Evolutionary conservation across 164 flowering plant species (phyloP).

Genomic region (Cinnamomum micranthum): DNA sequence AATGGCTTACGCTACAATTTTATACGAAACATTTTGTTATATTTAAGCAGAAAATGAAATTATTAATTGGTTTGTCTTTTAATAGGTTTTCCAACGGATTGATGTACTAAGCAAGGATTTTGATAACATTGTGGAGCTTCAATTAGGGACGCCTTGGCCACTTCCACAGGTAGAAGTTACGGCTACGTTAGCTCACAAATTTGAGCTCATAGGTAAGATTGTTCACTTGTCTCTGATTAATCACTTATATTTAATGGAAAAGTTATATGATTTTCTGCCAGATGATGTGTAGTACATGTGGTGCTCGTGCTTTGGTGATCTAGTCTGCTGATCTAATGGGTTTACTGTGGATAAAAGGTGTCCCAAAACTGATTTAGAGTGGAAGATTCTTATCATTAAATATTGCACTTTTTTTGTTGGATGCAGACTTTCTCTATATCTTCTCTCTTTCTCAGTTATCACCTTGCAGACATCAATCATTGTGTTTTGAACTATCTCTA

Average conservation of each 20-base stretch:
- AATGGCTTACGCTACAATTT: neutral
- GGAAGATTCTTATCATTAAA: neutral
- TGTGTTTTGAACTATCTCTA: no score
- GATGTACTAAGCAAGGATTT: slow-evolving; percentile 87
- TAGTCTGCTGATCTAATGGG: neutral
- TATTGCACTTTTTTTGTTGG: no score
- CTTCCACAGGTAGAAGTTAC: slow-evolving; percentile 73
- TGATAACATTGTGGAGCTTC: slow-evolving; percentile 89
- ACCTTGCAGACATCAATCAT: no score
- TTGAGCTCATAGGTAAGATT: slow-evolving; percentile 75
- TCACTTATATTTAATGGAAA: neutral
- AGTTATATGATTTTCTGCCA: neutral
- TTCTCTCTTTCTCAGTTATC: no score
- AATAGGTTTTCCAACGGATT: slow-evolving; percentile 90
- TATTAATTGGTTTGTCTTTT: neutral
- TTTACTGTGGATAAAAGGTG: neutral
- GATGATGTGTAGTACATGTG: neutral
- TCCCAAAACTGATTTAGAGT: neutral
- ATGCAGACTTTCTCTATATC: no score
- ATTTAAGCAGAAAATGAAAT: neutral
- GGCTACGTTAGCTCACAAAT: slow-evolving; percentile 94
- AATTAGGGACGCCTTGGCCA: slow-evolving; percentile 94
- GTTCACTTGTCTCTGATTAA: neutral
- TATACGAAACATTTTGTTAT: neutral
- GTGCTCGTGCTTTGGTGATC: neutral